Percentiles rank a stretch among this genome's conserved stretches.
Evolutionary conservation across 1,139 yeast species (phyloP).

Genomic region (Magnusiomyces paraingens): DNA sequence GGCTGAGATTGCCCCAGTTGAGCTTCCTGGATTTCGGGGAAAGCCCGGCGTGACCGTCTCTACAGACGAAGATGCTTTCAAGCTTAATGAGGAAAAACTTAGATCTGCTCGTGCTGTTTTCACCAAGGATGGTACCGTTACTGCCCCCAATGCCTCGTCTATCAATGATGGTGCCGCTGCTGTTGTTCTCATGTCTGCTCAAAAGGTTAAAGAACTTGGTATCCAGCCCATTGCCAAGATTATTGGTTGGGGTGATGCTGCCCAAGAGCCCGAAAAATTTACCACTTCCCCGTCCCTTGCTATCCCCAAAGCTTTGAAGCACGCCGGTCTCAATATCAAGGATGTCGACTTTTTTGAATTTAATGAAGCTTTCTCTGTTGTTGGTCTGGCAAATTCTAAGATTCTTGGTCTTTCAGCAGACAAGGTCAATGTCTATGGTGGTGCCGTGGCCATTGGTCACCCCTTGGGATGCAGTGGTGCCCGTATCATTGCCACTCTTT

Average conservation of each 20-base stretch:
- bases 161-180: slow-evolving; percentile 98
- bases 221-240: slow-evolving; percentile 84
- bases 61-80: slow-evolving; percentile 71
- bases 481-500: slow-evolving; percentile 79
- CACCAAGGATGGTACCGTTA: slow-evolving; percentile 79
- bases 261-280: slow-evolving; percentile 86
- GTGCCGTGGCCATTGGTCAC: slow-evolving; percentile 96
- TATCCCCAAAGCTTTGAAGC: slow-evolving; percentile 90
- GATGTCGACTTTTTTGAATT: slow-evolving; percentile 81
- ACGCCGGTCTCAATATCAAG: slow-evolving; percentile 57
- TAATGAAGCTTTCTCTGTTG: slow-evolving; percentile 96
- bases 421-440: slow-evolving; percentile 91
- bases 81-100: slow-evolving; percentile 70
- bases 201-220: slow-evolving; percentile 74
- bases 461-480: slow-evolving; percentile 99
- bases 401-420: slow-evolving; percentile 55
- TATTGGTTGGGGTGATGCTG: slow-evolving; percentile 97
- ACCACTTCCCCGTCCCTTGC: slow-evolving; percentile 93
- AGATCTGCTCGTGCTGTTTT: slow-evolving; percentile 85
- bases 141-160: slow-evolving; percentile 95
- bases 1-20: slow-evolving; percentile 76
- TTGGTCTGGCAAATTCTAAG: slow-evolving; percentile 85
- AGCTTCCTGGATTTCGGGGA: slow-evolving; percentile 85
- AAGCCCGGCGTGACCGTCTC: slow-evolving; percentile 73
- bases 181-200: slow-evolving; percentile 73